These are phyloP conservation scores for Tetraselmis striata DNA, from an alignment of 139 green algal species.

Conservation along the genomic window DNA sequence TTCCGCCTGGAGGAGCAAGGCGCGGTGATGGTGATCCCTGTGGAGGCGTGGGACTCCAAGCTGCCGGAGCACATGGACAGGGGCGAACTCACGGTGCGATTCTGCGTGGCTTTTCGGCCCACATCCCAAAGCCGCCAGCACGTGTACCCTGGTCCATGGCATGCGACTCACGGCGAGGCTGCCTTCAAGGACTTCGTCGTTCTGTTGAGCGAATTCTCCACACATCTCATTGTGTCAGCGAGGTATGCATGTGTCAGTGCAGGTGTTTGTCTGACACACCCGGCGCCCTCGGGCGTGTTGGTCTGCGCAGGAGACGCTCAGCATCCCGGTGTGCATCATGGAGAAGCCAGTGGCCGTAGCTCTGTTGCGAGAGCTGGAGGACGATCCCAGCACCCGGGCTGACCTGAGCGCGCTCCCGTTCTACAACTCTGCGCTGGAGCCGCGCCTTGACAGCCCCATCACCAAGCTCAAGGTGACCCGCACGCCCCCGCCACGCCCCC, in stretches of 20 bases:
- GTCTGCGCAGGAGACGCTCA: neutral
- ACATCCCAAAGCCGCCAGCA: too few relatives aligned
- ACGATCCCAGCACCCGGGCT: neutral
- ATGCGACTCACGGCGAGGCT: too few relatives aligned
- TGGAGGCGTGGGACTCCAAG: neutral
- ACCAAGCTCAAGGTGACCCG: neutral
- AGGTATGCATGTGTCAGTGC: too few relatives aligned
- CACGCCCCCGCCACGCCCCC: too few relatives aligned
- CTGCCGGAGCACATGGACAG: neutral
- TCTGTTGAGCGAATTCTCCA: too few relatives aligned
- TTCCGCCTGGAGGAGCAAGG: neutral
- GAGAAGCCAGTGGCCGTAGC: too few relatives aligned
- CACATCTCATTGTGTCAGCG: too few relatives aligned
- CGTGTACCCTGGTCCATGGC: too few relatives aligned
- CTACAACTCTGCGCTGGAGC: neutral
- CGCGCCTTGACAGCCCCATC: neutral
- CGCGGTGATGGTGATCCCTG: neutral
- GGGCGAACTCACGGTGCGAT: neutral
- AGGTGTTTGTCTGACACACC: too few relatives aligned
- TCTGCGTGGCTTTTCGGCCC: too few relatives aligned
- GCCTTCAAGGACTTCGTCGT: too few relatives aligned
- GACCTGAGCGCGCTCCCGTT: neutral
- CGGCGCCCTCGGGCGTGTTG: too few relatives aligned
- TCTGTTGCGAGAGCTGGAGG: neutral
- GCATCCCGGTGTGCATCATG: neutral